phyloP scores from a whole-genome alignment of 176 grass and related monocot genomes.

The Triticum urartu region DNA sequence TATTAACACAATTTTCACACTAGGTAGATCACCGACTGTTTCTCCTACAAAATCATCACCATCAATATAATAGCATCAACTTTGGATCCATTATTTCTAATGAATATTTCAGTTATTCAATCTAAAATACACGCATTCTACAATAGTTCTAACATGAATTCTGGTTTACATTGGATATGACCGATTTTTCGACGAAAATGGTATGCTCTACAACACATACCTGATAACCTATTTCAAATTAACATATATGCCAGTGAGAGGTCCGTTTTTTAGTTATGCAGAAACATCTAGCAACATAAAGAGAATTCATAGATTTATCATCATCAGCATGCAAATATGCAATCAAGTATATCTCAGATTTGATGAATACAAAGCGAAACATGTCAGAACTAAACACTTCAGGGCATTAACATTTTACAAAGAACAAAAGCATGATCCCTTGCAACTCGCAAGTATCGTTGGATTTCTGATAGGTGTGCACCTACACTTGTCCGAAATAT shows the following conservation, averaged over 20 bases:
- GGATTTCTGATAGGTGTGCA: too few relatives aligned
- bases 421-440: neutral
- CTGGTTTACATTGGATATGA: too few relatives aligned
- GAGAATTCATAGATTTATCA: neutral
- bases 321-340: neutral
- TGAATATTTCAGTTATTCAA: too few relatives aligned
- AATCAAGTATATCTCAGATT: neutral
- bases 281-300: neutral
- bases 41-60: too few relatives aligned
- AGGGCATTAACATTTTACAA: neutral
- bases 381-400: neutral
- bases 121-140: too few relatives aligned
- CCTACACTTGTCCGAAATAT: neutral
- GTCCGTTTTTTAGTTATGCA: neutral
- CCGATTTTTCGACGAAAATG: neutral
- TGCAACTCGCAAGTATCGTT: neutral
- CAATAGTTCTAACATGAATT: too few relatives aligned
- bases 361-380: neutral
- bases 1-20: too few relatives aligned
- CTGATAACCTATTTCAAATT: neutral
- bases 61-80: too few relatives aligned
- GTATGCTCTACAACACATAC: neutral
- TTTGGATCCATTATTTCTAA: too few relatives aligned
- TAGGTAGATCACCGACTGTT: too few relatives aligned
- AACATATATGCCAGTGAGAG: neutral